A percentile compares a stretch with the other conserved stretches of the same genome.
These are phyloP conservation scores for Zalaria sp. DNA, from an alignment of 2,329 filamentous ascomycete genomes.

Conservation along the genomic window DNA sequence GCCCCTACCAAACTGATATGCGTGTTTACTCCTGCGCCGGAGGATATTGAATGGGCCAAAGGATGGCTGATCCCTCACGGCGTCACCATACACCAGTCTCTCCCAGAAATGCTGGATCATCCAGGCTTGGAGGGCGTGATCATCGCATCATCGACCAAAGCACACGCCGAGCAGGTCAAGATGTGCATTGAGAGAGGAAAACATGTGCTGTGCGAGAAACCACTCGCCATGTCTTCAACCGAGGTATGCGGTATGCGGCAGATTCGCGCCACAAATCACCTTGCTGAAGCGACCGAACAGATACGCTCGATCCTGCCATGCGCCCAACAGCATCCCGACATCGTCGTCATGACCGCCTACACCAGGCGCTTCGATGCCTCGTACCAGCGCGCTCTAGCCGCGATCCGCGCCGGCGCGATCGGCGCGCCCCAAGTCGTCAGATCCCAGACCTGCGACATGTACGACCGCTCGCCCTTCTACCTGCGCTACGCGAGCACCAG, in stretches of 20 bases:
- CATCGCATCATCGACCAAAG: slow-evolving; percentile 19
- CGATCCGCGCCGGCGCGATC: slow-evolving; percentile 18
- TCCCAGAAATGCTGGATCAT: slow-evolving; percentile 31
- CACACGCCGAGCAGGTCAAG: slow-evolving; percentile 20
- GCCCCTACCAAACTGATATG: slow-evolving; percentile 35
- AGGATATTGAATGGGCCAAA: slow-evolving; percentile 6
- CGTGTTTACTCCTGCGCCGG: slow-evolving; percentile 21
- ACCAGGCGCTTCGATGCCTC: slow-evolving; percentile 24
- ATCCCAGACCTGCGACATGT: slow-evolving; percentile 27
- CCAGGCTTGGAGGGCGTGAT: slow-evolving; percentile 29
- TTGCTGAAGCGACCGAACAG: background rate
- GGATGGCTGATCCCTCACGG: slow-evolving; percentile 18
- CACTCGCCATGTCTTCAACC: slow-evolving; percentile 17
- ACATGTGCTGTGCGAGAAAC: slow-evolving; percentile 26
- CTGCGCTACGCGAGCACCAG: background rate
- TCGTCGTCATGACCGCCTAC: slow-evolving; percentile 29
- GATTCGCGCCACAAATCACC: slow-evolving; percentile 7
- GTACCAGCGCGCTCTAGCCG: slow-evolving; percentile 20
- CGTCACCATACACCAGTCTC: slow-evolving; percentile 29
- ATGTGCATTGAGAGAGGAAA: slow-evolving; percentile 19
- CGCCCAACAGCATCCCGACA: slow-evolving; percentile 17
- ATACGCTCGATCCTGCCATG: background rate
- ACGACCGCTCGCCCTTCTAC: slow-evolving; percentile 14
- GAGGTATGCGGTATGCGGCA: slow-evolving; percentile 12
- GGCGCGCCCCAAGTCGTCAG: slow-evolving; percentile 24